Conservation (phyloP, 2,329 filamentous ascomycete species). For the Onygenales sp. region DNA sequence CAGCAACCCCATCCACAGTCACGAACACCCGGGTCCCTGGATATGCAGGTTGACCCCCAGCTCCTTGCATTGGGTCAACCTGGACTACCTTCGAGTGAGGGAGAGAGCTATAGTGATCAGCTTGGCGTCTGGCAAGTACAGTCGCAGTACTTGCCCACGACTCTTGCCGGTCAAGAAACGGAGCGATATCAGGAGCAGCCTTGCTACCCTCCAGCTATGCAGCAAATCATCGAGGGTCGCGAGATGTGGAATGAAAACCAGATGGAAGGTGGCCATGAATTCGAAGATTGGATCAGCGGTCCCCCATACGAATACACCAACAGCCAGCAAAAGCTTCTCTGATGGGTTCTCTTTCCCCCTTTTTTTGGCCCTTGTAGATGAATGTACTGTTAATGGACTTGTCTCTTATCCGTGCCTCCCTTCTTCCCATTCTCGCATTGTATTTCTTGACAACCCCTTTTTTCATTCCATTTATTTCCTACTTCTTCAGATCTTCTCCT, state of each 20-base stretch:
- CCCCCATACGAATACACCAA: background rate
- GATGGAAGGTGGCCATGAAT: slow-evolving; percentile 34
- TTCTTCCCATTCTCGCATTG: background rate
- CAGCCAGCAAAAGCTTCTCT: background rate
- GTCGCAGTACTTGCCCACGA: slow-evolving; percentile 11
- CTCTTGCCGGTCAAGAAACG: slow-evolving; percentile 6
- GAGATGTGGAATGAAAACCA: slow-evolving; percentile 26
- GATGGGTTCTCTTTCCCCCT: background rate
- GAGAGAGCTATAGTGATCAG: slow-evolving; percentile 12
- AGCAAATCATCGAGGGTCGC: slow-evolving; percentile 24
- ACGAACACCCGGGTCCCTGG: slow-evolving; percentile 15
- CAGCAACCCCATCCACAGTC: slow-evolving; percentile 18
- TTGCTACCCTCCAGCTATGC: slow-evolving; percentile 18
- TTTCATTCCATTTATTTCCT: background rate
- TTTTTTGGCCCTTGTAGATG: background rate
- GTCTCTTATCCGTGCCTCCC: background rate
- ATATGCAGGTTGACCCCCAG: slow-evolving; percentile 33
- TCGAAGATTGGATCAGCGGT: slow-evolving; percentile 37
- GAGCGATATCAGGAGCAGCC: slow-evolving; percentile 12
- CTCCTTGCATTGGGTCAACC: slow-evolving; percentile 23
- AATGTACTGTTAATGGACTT: background rate
- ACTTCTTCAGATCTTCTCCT: too few relatives aligned
- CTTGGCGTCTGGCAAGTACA: slow-evolving; percentile 17
- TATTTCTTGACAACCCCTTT: background rate
- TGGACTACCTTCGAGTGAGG: slow-evolving; percentile 1